Evolutionary conservation across 805 yeast species (phyloP), one percentile per base, ranked within the genome.

Genomic region (Grigorovia humatica): DNA sequence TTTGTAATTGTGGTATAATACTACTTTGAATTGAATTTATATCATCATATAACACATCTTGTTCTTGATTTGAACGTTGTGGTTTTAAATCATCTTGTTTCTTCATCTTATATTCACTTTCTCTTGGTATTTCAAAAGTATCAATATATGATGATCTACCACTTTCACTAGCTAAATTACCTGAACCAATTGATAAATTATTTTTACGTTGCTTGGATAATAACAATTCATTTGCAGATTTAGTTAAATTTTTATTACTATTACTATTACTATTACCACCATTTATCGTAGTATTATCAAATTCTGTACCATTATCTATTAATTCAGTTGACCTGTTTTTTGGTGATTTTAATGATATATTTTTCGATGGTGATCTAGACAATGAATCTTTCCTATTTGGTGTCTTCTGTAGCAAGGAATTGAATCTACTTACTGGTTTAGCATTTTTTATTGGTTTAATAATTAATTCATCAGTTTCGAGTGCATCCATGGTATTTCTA

Each of bases 21-120:
- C 68, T 62, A 9, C 69, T 62, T 15, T 53, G 59, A 2, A 56
- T 57, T 3, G 67, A 64, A 12, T 45, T 30, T 38, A 52, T 43
- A 46, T 58, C 64, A 44, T 53, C 53, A 11, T 46, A 41, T 18
- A 23, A 32, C 2, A 12, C 40, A 46, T 46, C 18, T 19, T 32
- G n/a, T 30, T 41, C 43, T 46, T 44, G 46, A 20, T 20, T 17
- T 27, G n/a, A 40, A 40, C 27, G 18, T 15, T 13, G 17, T 12
- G 12, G 18, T 15, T 4, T 23, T 38, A 7, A 13, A 9, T 38
- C n/a, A 2, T 4, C 17, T 8, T 38, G 17, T 38, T 13, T 32
- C 15, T 9, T 30, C 32, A 30, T 30, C 9, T 13, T 32, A 3
- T 32, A 18, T 45, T 15, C 42, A 40, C 30, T 27, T n/a, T n/a